Conservation (phyloP, 345 rosid species). For the Gossypioides kirkii region DNA sequence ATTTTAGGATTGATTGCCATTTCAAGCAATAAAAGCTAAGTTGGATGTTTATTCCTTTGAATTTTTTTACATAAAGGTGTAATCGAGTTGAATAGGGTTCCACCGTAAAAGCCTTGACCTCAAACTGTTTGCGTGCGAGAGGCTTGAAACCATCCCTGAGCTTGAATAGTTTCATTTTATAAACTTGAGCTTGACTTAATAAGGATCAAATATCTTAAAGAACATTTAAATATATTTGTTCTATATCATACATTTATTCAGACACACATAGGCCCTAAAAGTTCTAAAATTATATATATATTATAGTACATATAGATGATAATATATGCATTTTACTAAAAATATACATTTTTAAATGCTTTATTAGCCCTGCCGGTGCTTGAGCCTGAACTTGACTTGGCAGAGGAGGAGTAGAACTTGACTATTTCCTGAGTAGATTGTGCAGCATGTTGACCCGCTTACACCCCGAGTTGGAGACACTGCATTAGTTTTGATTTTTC, state of each 20-base stretch:
- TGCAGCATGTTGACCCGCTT: background rate
- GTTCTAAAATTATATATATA: background rate
- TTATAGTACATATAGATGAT: background rate
- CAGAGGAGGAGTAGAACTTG: background rate
- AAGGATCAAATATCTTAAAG: background rate
- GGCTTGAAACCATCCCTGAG: background rate
- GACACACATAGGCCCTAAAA: background rate
- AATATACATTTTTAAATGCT: background rate
- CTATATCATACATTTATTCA: background rate
- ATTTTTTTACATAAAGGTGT: background rate
- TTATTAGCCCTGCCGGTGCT: background rate
- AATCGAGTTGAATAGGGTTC: background rate
- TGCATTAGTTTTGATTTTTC: background rate
- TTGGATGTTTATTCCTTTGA: background rate
- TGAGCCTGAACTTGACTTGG: background rate
- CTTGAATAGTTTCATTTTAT: background rate
- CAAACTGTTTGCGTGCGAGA: background rate
- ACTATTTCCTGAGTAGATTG: background rate
- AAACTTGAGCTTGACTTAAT: background rate
- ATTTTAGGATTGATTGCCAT: background rate
- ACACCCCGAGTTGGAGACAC: background rate
- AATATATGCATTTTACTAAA: background rate
- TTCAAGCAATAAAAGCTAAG: background rate
- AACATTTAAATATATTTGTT: background rate
- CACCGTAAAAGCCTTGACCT: background rate